Base-by-base conservation (phyloP, 768 basidiomycete species). In the Kwoniella newhampshirensis region DNA sequence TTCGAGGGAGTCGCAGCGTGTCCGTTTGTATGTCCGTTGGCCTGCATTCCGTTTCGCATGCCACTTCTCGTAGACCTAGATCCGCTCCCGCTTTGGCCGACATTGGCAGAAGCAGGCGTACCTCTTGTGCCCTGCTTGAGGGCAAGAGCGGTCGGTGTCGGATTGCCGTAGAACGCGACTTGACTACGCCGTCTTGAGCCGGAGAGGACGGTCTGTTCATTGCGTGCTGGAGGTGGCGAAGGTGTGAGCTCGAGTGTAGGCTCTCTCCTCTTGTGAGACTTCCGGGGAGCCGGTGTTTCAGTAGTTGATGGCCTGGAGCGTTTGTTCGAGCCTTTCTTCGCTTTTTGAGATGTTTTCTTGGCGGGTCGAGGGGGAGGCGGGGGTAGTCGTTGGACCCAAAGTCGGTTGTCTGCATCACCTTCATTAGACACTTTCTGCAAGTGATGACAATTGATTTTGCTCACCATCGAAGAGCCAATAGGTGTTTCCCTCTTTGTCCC, bases 381-480 rank as follows among this genome's bases (percentile, higher is more conserved):
- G 20, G 57, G 64, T 12, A 64, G 55, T 32, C 71, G 68, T 62
- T 76, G 71, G 4, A 76, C 59, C 75, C 75, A 76, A 11, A 76
- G 55, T 3, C 75, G 70, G 47, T 76, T 76, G 49, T 76, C 75
- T 75, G n/a, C n/a, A n/a, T n/a, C n/a, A n/a, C n/a, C n/a, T n/a
- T n/a, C n/a, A n/a, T n/a, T n/a, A n/a, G n/a, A n/a, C 30, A 17
- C 2, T 3, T 32, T 32, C 17, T 12, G 11, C 36, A 37, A 37
- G 36, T 37, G 36, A 11, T n/a, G n/a, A n/a, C n/a, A n/a, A n/a
- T n/a, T n/a, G n/a, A n/a, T n/a, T n/a, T n/a, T n/a, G n/a, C n/a
- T n/a, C 35, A 76, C 76, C 77, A 37, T 77, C 76, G 59, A 78
- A 78, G 25, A 78, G 54, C 57, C 60, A 78, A 57, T 75, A 78